Conservation (phyloP, 257 asterid species). For the Plectranthus barbatus region DNA sequence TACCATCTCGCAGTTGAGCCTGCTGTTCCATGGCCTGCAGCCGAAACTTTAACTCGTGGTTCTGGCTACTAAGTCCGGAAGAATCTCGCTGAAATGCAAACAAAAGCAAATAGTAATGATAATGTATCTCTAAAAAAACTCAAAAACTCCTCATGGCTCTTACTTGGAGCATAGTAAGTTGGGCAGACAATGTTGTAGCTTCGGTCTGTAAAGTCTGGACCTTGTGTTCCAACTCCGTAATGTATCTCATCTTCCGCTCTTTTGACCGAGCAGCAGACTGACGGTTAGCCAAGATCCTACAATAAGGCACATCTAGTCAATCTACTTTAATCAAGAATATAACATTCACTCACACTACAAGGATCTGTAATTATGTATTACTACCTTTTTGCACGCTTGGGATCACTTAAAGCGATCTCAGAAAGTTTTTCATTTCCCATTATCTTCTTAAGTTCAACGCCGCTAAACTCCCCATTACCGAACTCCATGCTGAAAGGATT, state of each 20-base stretch:
- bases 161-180: slow-evolving; percentile 66
- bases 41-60: slow-evolving; percentile 64
- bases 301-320: no score
- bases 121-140: background rate
- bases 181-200: slow-evolving; percentile 70
- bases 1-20: slow-evolving; percentile 76
- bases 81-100: slow-evolving; percentile 53
- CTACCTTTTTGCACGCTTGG: slow-evolving; percentile 69
- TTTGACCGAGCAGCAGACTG: slow-evolving; percentile 80
- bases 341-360: background rate
- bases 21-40: slow-evolving; percentile 80
- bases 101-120: background rate
- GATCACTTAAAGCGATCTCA: slow-evolving; percentile 60
- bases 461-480: slow-evolving; percentile 67
- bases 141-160: slow-evolving; percentile 8
- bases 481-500: slow-evolving; percentile 51
- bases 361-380: no score
- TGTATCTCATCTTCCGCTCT: slow-evolving; percentile 62
- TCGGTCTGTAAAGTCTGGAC: slow-evolving; percentile 72
- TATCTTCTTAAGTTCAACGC: slow-evolving; percentile 61
- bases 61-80: slow-evolving; percentile 50
- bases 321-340: background rate
- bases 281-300: no score
- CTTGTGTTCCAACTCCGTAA: slow-evolving; percentile 64
- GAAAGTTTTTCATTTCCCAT: slow-evolving; percentile 62